These are phyloP conservation scores for Lignosus rhinocerotis DNA, from an alignment of 1,284 basidiomycete genomes.

Conservation along the genomic window DNA sequence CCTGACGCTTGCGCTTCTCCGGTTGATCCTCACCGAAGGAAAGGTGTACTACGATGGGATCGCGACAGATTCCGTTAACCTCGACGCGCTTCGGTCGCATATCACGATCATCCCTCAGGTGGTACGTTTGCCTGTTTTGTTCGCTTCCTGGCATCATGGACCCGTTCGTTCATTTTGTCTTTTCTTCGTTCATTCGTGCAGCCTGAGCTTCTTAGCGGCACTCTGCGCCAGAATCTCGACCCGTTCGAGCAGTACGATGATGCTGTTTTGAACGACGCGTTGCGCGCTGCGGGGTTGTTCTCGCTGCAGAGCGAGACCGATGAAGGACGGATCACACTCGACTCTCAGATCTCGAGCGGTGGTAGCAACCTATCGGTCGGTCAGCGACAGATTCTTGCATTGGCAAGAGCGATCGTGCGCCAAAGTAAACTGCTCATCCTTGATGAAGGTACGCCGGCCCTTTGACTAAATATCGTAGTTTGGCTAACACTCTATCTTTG, in stretches of 20 bases:
- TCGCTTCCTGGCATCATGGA: neutral
- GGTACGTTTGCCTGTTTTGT: constrained; percentile 6
- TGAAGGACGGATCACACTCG: constrained; percentile 35
- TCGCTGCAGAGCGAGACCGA: constrained; percentile 30
- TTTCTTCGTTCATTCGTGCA: constrained; percentile 19
- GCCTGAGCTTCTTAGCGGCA: constrained; percentile 41
- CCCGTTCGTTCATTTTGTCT: neutral
- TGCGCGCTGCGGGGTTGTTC: constrained; percentile 34
- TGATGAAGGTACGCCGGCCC: constrained; percentile 29
- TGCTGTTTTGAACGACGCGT: constrained; percentile 34
- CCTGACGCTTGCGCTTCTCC: constrained; percentile 42
- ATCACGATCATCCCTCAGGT: constrained; percentile 51
- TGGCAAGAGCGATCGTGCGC: constrained; percentile 37
- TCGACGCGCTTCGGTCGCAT: constrained; percentile 52
- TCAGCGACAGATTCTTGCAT: constrained; percentile 43
- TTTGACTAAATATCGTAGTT: neutral
- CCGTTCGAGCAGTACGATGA: constrained; percentile 57
- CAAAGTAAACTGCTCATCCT: constrained; percentile 37
- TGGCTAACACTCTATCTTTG: neutral
- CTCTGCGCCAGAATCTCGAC: constrained; percentile 38
- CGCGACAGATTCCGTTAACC: constrained; percentile 48
- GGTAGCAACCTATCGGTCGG: constrained; percentile 40
- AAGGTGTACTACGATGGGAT: constrained; percentile 39
- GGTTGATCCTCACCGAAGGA: constrained; percentile 50
- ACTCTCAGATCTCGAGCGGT: constrained; percentile 34